Evolutionary conservation across 768 basidiomycete genomes (phyloP).

Genomic region (Xerocomellus dryophilus): DNA sequence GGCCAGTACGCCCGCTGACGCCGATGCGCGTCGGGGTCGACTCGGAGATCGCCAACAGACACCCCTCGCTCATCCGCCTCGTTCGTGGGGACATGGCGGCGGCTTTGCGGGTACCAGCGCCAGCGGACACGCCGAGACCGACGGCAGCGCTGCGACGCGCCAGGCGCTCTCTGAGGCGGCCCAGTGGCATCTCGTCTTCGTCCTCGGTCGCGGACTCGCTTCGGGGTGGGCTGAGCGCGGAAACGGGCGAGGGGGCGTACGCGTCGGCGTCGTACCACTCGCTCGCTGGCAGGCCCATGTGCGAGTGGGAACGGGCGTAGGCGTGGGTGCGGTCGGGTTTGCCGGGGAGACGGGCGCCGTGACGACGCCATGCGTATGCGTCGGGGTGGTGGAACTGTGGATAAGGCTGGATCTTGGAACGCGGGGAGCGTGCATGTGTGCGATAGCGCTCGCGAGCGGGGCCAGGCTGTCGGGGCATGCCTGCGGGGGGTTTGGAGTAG

Average conservation of each 20-base stretch:
- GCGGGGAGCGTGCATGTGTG: background rate
- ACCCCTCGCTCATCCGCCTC: slow-evolving; percentile 21
- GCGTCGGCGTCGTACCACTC: slow-evolving; percentile 18
- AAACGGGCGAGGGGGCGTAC: slow-evolving; percentile 11
- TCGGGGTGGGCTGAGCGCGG: slow-evolving; percentile 19
- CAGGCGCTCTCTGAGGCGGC: slow-evolving; percentile 10
- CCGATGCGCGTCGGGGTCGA: slow-evolving; percentile 20
- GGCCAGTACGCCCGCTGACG: background rate
- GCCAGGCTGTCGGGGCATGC: background rate
- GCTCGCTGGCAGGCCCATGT: background rate
- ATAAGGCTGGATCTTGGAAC: background rate
- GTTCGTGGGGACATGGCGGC: background rate
- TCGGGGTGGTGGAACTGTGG: slow-evolving; percentile 11
- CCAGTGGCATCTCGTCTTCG: slow-evolving; percentile 20
- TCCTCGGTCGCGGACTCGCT: slow-evolving; percentile 4
- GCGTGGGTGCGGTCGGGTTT: slow-evolving; percentile 1
- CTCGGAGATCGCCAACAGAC: slow-evolving; percentile 12
- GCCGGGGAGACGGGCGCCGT: slow-evolving; percentile 16
- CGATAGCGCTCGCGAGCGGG: background rate
- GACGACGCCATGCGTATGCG: slow-evolving; percentile 17
- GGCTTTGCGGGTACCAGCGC: background rate
- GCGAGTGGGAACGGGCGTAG: slow-evolving; percentile 8
- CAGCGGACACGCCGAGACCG: background rate
- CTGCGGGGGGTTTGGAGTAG: background rate
- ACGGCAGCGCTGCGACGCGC: background rate